A percentile compares a stretch with the other conserved stretches of the same genome.
Conservation (phyloP, 2,329 filamentous ascomycete genomes). For the Zymoseptoria ardabiliae region DNA sequence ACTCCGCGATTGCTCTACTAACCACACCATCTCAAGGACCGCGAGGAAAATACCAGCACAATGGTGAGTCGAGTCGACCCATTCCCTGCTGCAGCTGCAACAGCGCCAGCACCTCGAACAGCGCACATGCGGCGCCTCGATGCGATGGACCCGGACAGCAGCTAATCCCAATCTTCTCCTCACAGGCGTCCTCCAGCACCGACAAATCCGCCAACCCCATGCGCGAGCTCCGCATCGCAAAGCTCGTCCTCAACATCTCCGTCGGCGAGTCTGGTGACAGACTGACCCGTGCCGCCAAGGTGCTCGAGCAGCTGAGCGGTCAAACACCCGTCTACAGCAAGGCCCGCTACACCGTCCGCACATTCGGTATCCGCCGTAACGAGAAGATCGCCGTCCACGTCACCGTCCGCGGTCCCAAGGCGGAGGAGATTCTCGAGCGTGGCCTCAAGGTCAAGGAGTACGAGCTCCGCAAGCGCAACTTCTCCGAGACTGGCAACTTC, state of each 20-base stretch:
- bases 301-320: constrained; percentile 98
- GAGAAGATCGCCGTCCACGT: constrained; percentile 99
- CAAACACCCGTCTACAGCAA: constrained; percentile 99
- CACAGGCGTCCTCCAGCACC: constrained; percentile 19
- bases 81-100: background rate
- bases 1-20: constrained; percentile 6
- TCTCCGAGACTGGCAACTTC: constrained; percentile 99
- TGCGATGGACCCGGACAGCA: constrained; percentile 1
- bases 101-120: background rate
- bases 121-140: constrained; percentile 1
- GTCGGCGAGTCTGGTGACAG: constrained; percentile 99
- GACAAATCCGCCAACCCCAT: constrained; percentile 93
- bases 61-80: constrained; percentile 37
- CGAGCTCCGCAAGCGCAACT: constrained; percentile 98
- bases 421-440: constrained; percentile 99
- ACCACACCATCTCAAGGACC: constrained; percentile 18
- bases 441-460: constrained; percentile 99
- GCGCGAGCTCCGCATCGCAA: constrained; percentile 99
- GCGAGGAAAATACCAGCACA: constrained; percentile 35
- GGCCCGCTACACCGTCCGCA: constrained; percentile 99
- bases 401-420: constrained; percentile 97
- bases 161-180: constrained; percentile 8
- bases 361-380: constrained; percentile 99
- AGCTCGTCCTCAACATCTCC: constrained; percentile 99
- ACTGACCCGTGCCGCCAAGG: constrained; percentile 99